These are phyloP conservation scores for Backusella sp. DNA, from an alignment of 192 early-diverging fungal species.

Conservation along the genomic window DNA sequence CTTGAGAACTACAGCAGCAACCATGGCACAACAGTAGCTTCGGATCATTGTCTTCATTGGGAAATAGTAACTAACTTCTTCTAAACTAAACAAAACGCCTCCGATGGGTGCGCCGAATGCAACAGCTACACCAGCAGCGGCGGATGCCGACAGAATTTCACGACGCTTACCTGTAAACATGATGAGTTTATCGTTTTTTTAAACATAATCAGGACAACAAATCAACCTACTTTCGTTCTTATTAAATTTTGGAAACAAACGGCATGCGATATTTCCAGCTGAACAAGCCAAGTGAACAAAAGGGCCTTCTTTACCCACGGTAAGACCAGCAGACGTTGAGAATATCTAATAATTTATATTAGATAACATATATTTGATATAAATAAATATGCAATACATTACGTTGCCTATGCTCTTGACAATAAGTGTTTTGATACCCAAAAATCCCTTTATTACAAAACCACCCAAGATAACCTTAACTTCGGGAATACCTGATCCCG, in stretches of 20 bases:
- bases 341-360: constrained; percentile 48
- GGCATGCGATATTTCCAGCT: constrained; percentile 81
- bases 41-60: constrained; percentile 94
- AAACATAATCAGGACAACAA: neutral
- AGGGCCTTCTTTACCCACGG: constrained; percentile 91
- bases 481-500: constrained; percentile 94
- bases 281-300: constrained; percentile 92
- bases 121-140: constrained; percentile 90
- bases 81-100: constrained; percentile 91
- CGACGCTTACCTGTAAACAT: constrained; percentile 68
- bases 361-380: neutral
- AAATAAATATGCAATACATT: constrained; percentile 21
- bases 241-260: constrained; percentile 89
- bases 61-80: constrained; percentile 92
- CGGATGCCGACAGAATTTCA: constrained; percentile 90
- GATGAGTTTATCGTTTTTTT: neutral
- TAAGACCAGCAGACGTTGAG: constrained; percentile 81
- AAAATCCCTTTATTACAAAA: constrained; percentile 91
- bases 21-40: constrained; percentile 92
- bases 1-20: constrained; percentile 83
- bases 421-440: constrained; percentile 85
- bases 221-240: constrained; percentile 71
- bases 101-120: constrained; percentile 98
- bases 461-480: constrained; percentile 94
- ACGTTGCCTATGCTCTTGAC: constrained; percentile 91